Conservation (phyloP, 768 basidiomycete genomes). For the Boletus reticuloceps region DNA sequence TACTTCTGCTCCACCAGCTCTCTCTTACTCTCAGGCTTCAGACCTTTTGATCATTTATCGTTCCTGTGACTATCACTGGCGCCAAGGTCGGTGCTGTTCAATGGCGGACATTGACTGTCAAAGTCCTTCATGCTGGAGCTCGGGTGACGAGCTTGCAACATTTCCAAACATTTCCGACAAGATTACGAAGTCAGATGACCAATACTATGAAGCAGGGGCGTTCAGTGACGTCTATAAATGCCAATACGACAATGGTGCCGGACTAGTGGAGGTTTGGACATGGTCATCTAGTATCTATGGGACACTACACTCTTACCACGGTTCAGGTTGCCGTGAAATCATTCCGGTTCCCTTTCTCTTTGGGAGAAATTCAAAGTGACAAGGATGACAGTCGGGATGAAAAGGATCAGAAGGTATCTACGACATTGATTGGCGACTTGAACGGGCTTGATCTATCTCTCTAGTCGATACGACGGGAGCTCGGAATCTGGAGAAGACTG, state of each 20-base stretch:
- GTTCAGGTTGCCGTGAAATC: not conserved
- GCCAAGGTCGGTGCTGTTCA: too few relatives aligned
- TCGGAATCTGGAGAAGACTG: not conserved
- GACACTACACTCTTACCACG: not conserved
- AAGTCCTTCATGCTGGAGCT: too few relatives aligned
- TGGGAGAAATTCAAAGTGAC: too few relatives aligned
- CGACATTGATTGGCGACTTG: not conserved
- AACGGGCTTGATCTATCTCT: not conserved
- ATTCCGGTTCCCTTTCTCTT: not conserved
- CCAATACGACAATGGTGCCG: not conserved
- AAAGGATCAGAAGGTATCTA: too few relatives aligned
- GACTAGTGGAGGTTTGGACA: not conserved
- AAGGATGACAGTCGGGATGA: too few relatives aligned
- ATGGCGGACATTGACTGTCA: too few relatives aligned
- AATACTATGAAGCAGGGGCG: not conserved
- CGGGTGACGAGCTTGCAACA: slow-evolving; percentile 30
- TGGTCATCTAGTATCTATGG: too few relatives aligned
- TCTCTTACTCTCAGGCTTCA: too few relatives aligned
- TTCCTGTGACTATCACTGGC: too few relatives aligned
- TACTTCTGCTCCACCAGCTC: too few relatives aligned
- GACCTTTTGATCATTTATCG: too few relatives aligned
- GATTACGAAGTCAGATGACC: not conserved
- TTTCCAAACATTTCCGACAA: not conserved
- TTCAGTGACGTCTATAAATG: not conserved
- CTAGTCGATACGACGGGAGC: slow-evolving; percentile 4